Evolutionary conservation across 2,329 filamentous ascomycete genomes (phyloP), one percentile per base, ranked within the genome.

Genomic region (Dothistroma septosporum): DNA sequence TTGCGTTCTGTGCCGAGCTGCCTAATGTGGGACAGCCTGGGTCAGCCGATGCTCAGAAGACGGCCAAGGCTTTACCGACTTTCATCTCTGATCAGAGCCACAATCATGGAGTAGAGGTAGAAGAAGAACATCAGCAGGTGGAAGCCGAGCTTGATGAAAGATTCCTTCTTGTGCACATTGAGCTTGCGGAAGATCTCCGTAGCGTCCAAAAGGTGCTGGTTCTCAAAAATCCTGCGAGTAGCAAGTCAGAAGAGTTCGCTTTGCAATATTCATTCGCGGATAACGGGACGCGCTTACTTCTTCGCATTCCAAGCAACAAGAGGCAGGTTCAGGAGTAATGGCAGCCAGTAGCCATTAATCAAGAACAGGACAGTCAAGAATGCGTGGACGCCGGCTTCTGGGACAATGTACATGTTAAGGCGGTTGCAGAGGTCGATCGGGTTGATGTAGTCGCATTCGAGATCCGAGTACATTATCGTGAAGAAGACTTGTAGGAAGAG

Each of bases 371-470:
- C 87, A 56, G 94, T 97, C 74, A 99, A 80, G 83, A 97, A 94
- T 68, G 89, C 93, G 77, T 99, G 95, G 66, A 99, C 93, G 68
- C 91, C 93, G 72, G 94, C 94, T 85, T 99, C 95, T 75, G 94
- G 94, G 74, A 99, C 88, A 76, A 99, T 99, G 83, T 99, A 99
- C 76, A 93, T 95, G 85, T 99, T 99, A 70, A 99, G 89, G 73
- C 94, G 92, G 87, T 99, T 99, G 89, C 94, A 99, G 68, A 99
- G 92, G 73, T 99, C 94, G 82, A 99, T 99, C 50, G 94, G 94
- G 83, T 99, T 99, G 82, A 99, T 99, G 81, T 99, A 99, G 81
- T 99, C 94, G 81, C 94, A 99, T 89, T 99, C 94, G 73, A 99
- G 81, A 84, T 99, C 94, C 79, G 91, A 96, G 82, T 97, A 99